phyloP scores from a whole-genome alignment of 371 early-diverging fungal genomes.

The Rhizopus microsporus region DNA sequence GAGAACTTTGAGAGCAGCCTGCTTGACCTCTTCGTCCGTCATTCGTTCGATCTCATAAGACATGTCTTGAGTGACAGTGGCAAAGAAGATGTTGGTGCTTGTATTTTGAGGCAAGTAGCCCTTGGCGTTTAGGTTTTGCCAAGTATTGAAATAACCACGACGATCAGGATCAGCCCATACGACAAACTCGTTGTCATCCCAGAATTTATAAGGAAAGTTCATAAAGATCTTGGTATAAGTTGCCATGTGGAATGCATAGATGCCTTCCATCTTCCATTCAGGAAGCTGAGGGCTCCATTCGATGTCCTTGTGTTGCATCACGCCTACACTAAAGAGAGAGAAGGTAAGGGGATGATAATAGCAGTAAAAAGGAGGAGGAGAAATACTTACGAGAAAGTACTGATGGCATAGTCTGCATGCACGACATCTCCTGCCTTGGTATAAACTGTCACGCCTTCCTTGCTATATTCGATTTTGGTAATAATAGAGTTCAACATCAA shows the following conservation, averaged over 20 bases:
- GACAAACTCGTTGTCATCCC: constrained; percentile 46
- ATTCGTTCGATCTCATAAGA: constrained; percentile 29
- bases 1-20: constrained; percentile 34
- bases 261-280: constrained; percentile 47
- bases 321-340: constrained; percentile 33
- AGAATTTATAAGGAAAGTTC: constrained; percentile 47
- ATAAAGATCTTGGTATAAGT: constrained; percentile 54
- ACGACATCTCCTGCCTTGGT: constrained; percentile 35
- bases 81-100: constrained; percentile 36
- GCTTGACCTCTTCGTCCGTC: constrained; percentile 31
- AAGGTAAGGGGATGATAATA: background rate
- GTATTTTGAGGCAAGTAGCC: constrained; percentile 31
- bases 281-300: constrained; percentile 43
- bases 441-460: constrained; percentile 35
- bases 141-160: constrained; percentile 37
- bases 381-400: constrained; percentile 45
- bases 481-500: constrained; percentile 35
- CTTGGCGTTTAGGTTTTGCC: constrained; percentile 38
- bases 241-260: constrained; percentile 52
- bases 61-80: constrained; percentile 36
- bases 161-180: constrained; percentile 43
- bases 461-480: constrained; percentile 32
- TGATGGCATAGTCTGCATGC: constrained; percentile 49
- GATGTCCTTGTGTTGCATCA: constrained; percentile 42
- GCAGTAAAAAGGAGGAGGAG: background rate